phyloP scores from a whole-genome alignment of 495 filamentous ascomycete genomes.

The Aspergillus campestris region DNA sequence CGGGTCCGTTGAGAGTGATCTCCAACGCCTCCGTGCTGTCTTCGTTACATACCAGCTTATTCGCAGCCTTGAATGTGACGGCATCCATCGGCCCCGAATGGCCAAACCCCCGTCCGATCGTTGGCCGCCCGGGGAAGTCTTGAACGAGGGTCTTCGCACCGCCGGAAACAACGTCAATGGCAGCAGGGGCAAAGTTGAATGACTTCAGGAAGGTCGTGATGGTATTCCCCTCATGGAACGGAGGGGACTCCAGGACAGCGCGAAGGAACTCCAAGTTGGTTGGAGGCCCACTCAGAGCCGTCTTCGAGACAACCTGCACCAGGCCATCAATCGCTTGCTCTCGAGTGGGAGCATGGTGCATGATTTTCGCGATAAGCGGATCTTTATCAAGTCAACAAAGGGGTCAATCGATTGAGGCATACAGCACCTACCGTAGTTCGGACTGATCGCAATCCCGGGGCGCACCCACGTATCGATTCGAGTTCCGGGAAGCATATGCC shows the following conservation, averaged over 20 bases:
- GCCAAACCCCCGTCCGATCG: conserved; percentile 40
- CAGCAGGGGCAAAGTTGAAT: conserved; percentile 41
- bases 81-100: conserved; percentile 48
- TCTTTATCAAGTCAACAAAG: too few species aligned
- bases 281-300: conserved; percentile 42
- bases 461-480: conserved; percentile 56
- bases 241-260: conserved; percentile 30
- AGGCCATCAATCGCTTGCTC: too few species aligned
- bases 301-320: conserved; percentile 30
- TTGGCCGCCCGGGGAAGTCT: conserved; percentile 46
- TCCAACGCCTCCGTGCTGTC: conserved; percentile 44
- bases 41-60: conserved; percentile 48
- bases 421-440: too few species aligned
- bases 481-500: conserved; percentile 26
- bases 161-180: conserved; percentile 45
- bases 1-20: conserved; percentile 48
- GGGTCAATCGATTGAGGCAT: too few species aligned
- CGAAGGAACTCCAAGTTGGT: conserved; percentile 48
- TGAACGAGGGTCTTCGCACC: conserved; percentile 50
- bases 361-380: conserved; percentile 52
- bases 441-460: conserved; percentile 43
- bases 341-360: conserved; percentile 31
- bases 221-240: conserved; percentile 38
- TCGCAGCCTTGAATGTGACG: conserved; percentile 42
- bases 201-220: conserved; percentile 42